Percentiles rank a stretch among this genome's conserved stretches.
These are phyloP conservation scores for Sclerotinia nivalis DNA, from an alignment of 2,329 filamentous ascomycete genomes.

Conservation along the genomic window DNA sequence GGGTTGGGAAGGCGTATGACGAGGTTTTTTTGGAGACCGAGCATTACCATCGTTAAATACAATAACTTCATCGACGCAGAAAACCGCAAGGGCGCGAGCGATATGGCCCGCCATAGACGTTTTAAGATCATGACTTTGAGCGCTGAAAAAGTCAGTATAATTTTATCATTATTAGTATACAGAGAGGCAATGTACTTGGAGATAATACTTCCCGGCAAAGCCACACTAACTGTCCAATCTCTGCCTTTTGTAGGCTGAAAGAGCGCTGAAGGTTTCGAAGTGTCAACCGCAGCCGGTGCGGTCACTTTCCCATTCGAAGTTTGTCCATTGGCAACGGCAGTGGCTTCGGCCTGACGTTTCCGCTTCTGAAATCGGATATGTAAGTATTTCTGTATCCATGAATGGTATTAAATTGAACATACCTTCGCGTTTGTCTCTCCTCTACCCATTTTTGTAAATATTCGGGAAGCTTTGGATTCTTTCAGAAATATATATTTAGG, in stretches of 20 bases:
- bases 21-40: conserved; percentile 34
- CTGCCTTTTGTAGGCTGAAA: conserved; percentile 66
- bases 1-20: conserved; percentile 30
- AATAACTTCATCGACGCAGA: conserved; percentile 81
- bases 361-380: conserved; percentile 37
- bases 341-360: conserved; percentile 39
- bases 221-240: conserved; percentile 74
- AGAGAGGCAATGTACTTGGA: conserved; percentile 57
- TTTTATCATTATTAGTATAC: conserved; percentile 16
- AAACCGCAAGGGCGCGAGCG: conserved; percentile 78
- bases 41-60: conserved; percentile 72
- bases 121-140: conserved; percentile 61
- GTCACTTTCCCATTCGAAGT: conserved; percentile 36
- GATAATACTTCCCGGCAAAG: conserved; percentile 76
- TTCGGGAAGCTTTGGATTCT: conserved; percentile 13
- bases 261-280: conserved; percentile 67
- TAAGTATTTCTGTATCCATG: background rate
- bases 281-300: conserved; percentile 39
- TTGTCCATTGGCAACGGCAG: conserved; percentile 30
- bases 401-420: background rate
- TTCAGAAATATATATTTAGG: conserved; percentile 24
- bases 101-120: conserved; percentile 72
- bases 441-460: conserved; percentile 37
- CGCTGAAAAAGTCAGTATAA: conserved; percentile 30
- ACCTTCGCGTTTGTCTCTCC: conserved; percentile 40